phyloP scores from a whole-genome alignment of 768 basidiomycete species.

The Tricholoma hemisulphureum region DNA sequence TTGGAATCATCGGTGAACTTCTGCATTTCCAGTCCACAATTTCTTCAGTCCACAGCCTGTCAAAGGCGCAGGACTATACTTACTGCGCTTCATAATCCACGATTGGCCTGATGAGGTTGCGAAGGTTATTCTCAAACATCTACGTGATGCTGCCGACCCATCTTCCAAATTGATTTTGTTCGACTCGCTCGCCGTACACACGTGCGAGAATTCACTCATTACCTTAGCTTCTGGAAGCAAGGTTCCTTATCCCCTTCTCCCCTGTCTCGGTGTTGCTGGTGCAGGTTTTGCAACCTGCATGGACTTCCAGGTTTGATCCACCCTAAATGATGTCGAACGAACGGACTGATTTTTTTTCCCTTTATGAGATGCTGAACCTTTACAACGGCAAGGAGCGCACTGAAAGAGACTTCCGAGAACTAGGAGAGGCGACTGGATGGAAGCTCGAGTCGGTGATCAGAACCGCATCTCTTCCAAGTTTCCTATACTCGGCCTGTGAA shows the following conservation, averaged over 20 bases:
- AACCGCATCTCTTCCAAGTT: too few relatives aligned
- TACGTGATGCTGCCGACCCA: slow-evolving; percentile 21
- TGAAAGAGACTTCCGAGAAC: slow-evolving; percentile 21
- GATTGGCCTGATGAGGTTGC: slow-evolving; percentile 27
- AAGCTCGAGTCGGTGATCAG: slow-evolving; percentile 12
- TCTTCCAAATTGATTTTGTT: slow-evolving; percentile 25
- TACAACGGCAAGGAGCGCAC: slow-evolving; percentile 32
- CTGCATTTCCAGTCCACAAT: slow-evolving; percentile 21
- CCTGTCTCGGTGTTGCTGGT: slow-evolving; percentile 24
- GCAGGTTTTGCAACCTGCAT: slow-evolving; percentile 13
- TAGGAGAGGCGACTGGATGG: slow-evolving; percentile 27
- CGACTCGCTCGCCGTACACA: slow-evolving; percentile 23
- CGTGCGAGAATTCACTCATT: too few relatives aligned
- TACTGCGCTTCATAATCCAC: slow-evolving; percentile 31
- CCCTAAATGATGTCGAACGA: too few relatives aligned
- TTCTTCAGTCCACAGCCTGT: slow-evolving; percentile 32
- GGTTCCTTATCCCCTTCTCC: too few relatives aligned
- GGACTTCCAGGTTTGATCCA: slow-evolving; percentile 29
- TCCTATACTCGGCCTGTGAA: too few relatives aligned
- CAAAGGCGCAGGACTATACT: slow-evolving; percentile 25
- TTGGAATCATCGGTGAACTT: too few relatives aligned
- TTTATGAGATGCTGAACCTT: slow-evolving; percentile 26
- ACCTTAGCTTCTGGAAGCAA: too few relatives aligned
- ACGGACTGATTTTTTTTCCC: not conserved
- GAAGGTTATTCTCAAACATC: slow-evolving; percentile 24